Base-by-base conservation (phyloP, 208 protist species). In the Crithidia thermophila region DNA sequence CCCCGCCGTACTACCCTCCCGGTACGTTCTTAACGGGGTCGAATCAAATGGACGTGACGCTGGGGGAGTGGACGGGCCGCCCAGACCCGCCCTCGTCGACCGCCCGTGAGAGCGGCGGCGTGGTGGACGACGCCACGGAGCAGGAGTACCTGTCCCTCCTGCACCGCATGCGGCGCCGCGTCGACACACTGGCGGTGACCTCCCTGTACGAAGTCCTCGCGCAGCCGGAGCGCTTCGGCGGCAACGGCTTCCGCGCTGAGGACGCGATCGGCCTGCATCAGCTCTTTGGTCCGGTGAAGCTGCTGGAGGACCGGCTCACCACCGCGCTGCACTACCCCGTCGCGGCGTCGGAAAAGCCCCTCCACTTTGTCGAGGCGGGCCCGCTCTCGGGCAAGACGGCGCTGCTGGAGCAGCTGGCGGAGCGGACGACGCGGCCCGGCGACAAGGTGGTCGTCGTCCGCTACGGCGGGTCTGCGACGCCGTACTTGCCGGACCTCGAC, bases 291-390 rank as follows among this genome's bases (percentile, higher is more conserved):
- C 72, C 85, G 1, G 86, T 79, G 36, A 92, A 90, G 66, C 73
- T 94, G 61, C 74, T 94, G 23, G 85, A 94, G 71, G 89, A 94
- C 42, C 77, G 89, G 23, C 77, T 94, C 21, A 68, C 62, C 20
- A 84, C 84, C 23, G 69, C 84, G 11, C 70, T 94, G 59, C 84
- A 85, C 72, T 87, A 83, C 46, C 81, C 69, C 20, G 66, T 77
- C 11, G 70, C 82, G 1, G 66, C 85, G 16, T 52, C 72, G 18
- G 75, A 85, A 20, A 92, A 87, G 62, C 84, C 84, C 3, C 63
- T 94, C 11, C 85, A 94, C 69, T 90, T 91, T 49, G 67, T 94
- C 30, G 86, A 92, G 69, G 85, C 89, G 3, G 84, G 85, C 4
- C 67, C 75, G 33, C 74, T 83, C 46, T 83, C 79, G 20, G 89